These are phyloP conservation scores for Scytalidium sp. DNA, from an alignment of 2,329 filamentous ascomycete genomes.

Conservation along the genomic window DNA sequence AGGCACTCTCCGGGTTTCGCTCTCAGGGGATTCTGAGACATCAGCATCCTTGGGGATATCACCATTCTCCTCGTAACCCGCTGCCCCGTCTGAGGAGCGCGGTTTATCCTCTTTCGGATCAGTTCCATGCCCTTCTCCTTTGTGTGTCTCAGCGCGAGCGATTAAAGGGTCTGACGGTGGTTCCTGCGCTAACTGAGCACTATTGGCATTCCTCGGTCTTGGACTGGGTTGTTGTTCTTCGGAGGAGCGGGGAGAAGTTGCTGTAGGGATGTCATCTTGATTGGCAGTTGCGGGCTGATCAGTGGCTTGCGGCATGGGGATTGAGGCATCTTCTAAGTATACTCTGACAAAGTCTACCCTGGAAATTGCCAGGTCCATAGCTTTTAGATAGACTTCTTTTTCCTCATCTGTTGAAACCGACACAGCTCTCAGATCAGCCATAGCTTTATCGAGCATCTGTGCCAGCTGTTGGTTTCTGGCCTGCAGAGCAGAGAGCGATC, in stretches of 20 bases:
- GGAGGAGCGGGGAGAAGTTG: background rate
- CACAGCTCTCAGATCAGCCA: slow-evolving; percentile 59
- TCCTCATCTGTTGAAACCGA: slow-evolving; percentile 49
- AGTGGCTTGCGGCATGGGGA: slow-evolving; percentile 40
- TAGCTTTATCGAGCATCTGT: slow-evolving; percentile 64
- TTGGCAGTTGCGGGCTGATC: slow-evolving; percentile 4
- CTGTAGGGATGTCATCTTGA: background rate
- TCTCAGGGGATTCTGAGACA: too few relatives aligned
- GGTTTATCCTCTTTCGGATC: background rate
- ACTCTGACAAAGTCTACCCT: slow-evolving; percentile 64
- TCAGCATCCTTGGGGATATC: slow-evolving; percentile 2
- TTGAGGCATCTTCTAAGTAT: slow-evolving; percentile 55
- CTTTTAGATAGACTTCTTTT: slow-evolving; percentile 39
- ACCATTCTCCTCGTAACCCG: too few relatives aligned
- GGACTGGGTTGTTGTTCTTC: background rate
- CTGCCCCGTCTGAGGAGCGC: background rate
- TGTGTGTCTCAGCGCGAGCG: background rate
- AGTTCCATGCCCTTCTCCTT: background rate
- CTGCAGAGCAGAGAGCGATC: slow-evolving; percentile 52
- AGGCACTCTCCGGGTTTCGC: slow-evolving; percentile 37
- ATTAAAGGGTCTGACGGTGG: background rate
- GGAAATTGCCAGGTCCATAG: slow-evolving; percentile 57
- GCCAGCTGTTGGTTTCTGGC: slow-evolving; percentile 65
- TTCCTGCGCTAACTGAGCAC: background rate
- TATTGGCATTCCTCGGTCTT: background rate